A percentile compares a stretch with the other conserved stretches of the same genome.
Conservation (phyloP, 2,329 filamentous ascomycete genomes). For the Ceratocystis destructans region DNA sequence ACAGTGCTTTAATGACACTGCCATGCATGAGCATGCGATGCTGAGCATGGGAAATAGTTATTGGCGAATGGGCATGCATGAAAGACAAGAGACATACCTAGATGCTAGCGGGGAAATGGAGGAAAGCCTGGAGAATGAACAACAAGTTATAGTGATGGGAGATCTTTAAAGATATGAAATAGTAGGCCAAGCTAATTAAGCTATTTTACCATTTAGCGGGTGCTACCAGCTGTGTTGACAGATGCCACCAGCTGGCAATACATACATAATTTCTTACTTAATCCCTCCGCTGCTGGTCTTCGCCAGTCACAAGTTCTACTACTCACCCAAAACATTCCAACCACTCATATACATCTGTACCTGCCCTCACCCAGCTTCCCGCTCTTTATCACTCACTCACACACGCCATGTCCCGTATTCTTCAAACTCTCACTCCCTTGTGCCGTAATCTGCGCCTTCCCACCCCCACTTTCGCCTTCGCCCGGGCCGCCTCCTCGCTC, state of each 20-base stretch:
- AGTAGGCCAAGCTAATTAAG: background rate
- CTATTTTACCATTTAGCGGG: background rate
- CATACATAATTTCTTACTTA: background rate
- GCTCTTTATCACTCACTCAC: background rate
- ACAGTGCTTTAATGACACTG: conserved; percentile 12
- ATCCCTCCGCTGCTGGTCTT: background rate
- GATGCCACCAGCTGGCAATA: background rate
- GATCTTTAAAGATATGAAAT: background rate
- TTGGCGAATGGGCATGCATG: conserved; percentile 5
- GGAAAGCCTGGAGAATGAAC: background rate
- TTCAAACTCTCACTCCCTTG: conserved; percentile 18
- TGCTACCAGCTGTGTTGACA: background rate
- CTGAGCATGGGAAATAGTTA: conserved; percentile 8
- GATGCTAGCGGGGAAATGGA: background rate
- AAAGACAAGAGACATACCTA: background rate
- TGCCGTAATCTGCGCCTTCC: conserved; percentile 18
- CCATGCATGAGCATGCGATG: background rate
- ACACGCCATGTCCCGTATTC: conserved; percentile 11
- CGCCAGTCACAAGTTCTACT: background rate
- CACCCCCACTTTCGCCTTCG: conserved; percentile 18
- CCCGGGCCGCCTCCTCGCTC: conserved; percentile 26
- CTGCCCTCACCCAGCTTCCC: background rate
- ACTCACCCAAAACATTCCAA: background rate
- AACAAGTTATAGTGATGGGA: background rate
- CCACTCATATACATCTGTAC: background rate